Conservation (phyloP, 352 stramenopile species). For the Phytophthora uliginosa region DNA sequence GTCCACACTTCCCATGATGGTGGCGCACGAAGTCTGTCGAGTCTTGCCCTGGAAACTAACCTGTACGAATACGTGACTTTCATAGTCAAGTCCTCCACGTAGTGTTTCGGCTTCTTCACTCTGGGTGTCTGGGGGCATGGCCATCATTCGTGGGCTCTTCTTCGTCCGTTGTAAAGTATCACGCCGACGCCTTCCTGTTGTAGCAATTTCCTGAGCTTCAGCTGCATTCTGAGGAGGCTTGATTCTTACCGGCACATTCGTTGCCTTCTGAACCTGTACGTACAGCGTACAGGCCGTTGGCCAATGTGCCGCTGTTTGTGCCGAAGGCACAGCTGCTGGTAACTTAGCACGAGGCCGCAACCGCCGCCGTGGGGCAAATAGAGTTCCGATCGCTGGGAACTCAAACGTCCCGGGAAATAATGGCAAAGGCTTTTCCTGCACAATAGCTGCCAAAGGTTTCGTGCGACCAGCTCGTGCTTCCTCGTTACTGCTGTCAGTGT, state of each 20-base stretch:
- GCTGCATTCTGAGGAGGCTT: constrained; percentile 19
- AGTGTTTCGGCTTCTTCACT: constrained; percentile 32
- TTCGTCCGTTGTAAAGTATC: constrained; percentile 30
- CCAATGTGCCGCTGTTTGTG: constrained; percentile 47
- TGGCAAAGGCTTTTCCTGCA: constrained; percentile 89
- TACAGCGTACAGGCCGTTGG: constrained; percentile 80
- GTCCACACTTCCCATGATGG: constrained; percentile 19
- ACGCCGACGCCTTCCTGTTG: constrained; percentile 18
- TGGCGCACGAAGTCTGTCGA: constrained; percentile 67
- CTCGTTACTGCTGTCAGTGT: constrained; percentile 24
- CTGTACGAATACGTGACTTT: constrained; percentile 83
- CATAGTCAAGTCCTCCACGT: constrained; percentile 26
- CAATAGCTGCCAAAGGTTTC: constrained; percentile 65
- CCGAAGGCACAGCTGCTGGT: constrained; percentile 15
- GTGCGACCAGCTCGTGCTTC: constrained; percentile 31
- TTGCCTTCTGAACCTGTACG: constrained; percentile 84
- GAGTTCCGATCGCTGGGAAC: constrained; percentile 53
- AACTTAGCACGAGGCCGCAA: constrained; percentile 58
- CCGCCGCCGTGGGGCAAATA: constrained; percentile 67
- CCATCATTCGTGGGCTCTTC: constrained; percentile 29
- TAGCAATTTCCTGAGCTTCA: constrained; percentile 24
- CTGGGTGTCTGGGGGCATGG: not conserved
- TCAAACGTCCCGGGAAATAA: constrained; percentile 78
- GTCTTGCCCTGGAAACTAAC: constrained; percentile 85
- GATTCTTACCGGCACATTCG: constrained; percentile 78